Evolutionary conservation across 176 grass and related monocot genomes (phyloP).

Genomic region (Chloris gayana): DNA sequence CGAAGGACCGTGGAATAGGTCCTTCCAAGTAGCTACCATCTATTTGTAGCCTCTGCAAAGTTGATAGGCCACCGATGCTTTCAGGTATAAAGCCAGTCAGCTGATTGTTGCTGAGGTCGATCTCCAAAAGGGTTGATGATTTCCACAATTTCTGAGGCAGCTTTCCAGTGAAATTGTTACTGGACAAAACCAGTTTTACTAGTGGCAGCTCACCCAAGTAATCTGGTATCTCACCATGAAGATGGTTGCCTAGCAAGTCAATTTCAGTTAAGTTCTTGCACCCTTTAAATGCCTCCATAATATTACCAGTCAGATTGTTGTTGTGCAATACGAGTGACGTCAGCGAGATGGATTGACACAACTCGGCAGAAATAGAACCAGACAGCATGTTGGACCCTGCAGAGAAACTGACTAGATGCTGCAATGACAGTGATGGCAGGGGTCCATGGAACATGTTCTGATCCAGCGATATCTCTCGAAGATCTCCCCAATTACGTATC

Average conservation of each 20-base stretch:
- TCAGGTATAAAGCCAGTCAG: conserved; percentile 68
- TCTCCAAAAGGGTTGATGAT: conserved; percentile 74
- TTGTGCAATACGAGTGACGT: conserved; percentile 59
- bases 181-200: conserved; percentile 69
- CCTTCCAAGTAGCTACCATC: conserved; percentile 83
- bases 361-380: conserved; percentile 60
- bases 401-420: conserved; percentile 65
- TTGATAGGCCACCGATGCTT: conserved; percentile 59
- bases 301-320: conserved; percentile 75
- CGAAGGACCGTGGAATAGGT: conserved; percentile 63
- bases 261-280: conserved; percentile 82
- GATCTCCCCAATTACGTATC: conserved; percentile 71
- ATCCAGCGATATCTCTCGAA: conserved; percentile 57
- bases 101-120: conserved; percentile 74
- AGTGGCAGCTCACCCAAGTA: conserved; percentile 82
- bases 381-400: conserved; percentile 82
- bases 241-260: conserved; percentile 70
- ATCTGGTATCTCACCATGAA: conserved; percentile 83
- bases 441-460: conserved; percentile 74
- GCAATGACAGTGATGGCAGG: conserved; percentile 64
- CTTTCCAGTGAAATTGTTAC: conserved; percentile 79
- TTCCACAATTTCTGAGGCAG: conserved; percentile 68
- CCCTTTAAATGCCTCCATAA: conserved; percentile 60
- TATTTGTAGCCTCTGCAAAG: conserved; percentile 73
- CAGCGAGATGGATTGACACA: conserved; percentile 72